These are phyloP conservation scores for Withania somnifera DNA, from an alignment of 305 asterid species.

Conservation along the genomic window DNA sequence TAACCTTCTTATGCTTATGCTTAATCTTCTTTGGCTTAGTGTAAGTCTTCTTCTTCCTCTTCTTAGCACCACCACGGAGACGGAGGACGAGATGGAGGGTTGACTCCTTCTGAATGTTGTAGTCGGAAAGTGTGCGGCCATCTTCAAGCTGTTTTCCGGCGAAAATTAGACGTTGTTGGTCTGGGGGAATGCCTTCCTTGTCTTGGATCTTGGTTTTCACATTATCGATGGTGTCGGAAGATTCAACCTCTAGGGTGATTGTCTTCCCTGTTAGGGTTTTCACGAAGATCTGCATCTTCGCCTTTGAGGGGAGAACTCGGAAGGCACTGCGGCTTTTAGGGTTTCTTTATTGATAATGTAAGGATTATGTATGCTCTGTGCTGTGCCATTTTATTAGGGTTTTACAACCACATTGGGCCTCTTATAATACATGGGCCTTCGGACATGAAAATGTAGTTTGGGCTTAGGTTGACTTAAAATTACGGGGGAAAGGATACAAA, in stretches of 20 bases:
- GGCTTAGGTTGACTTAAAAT: not conserved
- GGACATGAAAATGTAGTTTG: not conserved
- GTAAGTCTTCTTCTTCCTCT: conserved; percentile 33
- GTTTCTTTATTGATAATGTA: not conserved
- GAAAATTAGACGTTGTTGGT: conserved; percentile 19
- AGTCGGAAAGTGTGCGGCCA: conserved; percentile 25
- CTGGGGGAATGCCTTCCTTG: conserved; percentile 22
- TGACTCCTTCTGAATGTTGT: conserved; percentile 28
- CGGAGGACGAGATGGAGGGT: conserved; percentile 26
- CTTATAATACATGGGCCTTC: not conserved
- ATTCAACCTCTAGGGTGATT: conserved; percentile 23
- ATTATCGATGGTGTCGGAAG: conserved; percentile 26
- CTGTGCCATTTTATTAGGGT: not conserved
- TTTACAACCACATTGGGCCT: not conserved
- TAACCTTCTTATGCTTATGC: conserved; percentile 30
- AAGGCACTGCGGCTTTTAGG: not conserved
- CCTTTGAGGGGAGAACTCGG: not conserved
- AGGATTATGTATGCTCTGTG: not conserved
- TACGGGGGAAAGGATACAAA: too few relatives aligned
- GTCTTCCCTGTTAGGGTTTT: conserved; percentile 26
- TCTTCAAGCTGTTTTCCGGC: conserved; percentile 29
- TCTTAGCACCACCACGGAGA: conserved; percentile 28
- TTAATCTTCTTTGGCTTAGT: conserved; percentile 29
- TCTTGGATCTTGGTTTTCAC: conserved; percentile 23
- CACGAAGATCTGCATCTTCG: conserved; percentile 26